Evolutionary conservation across 2,329 filamentous ascomycete species (phyloP), one percentile per base, ranked within the genome.

Genomic region (Myriosclerotinia scirpicola): DNA sequence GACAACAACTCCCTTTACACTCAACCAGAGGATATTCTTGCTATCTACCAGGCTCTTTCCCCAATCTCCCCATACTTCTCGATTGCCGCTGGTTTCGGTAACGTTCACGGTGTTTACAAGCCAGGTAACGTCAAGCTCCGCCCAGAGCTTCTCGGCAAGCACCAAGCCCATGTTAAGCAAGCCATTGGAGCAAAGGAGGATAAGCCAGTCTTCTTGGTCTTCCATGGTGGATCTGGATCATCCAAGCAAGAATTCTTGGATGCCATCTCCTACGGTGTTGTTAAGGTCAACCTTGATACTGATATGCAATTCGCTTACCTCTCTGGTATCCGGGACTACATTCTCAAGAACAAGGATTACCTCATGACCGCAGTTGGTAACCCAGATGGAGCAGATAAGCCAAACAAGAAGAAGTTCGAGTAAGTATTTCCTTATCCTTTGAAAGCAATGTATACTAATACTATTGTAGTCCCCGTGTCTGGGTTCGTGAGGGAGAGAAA

Each of bases 231-330:
- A 76, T 96, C 92, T 71, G 95, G 95, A 74, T 96, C 91, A 72
- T 85, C 86, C 79, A 96, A 97, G 85, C 81, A 92, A 75, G 95
- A 99, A 83, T 99, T 91, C 86, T 85, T 84, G 71, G 87, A 92
- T 75, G 94, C 93, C 78, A 97, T 97, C 81, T 82, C 83, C 78
- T 90, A 94, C 81, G 95, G 95, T 85, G 94, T 99, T 75, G 90
- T 97, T 84, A 99, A 99, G 90, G 95, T 99, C 82, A 99, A 99
- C 85, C 85, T 99, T 76, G 95, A 99, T 82, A 99, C 95, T 61
- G 95, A 99, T 79, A 87, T 98, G 82, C 94, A 98, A 85, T 96
- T 88, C 81, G 93, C 94, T 68, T 99, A 98, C 86, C 86, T 95
- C 73, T 82, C 83, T 70, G 95, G 95, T 82, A 90, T 98, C 83